phyloP scores from a whole-genome alignment of 2,329 filamentous ascomycete species.

The Colletotrichum lentis region DNA sequence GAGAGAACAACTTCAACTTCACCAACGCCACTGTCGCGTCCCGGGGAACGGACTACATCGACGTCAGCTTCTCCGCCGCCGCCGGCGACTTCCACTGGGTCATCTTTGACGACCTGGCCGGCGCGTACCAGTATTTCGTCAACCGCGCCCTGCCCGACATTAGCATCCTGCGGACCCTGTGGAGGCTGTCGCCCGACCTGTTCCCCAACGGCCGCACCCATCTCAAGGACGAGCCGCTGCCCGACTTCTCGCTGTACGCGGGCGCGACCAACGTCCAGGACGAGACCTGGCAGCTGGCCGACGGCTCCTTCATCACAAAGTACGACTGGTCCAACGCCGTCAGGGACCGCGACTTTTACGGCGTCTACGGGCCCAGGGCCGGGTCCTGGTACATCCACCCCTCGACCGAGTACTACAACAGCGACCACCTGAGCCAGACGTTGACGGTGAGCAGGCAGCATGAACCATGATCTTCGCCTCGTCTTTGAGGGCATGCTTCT shows the following conservation, averaged over 20 bases:
- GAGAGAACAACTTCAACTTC: constrained; percentile 31
- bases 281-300: constrained; percentile 35
- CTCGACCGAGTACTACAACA: constrained; percentile 33
- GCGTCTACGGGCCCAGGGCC: constrained; percentile 28
- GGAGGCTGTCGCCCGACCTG: constrained; percentile 32
- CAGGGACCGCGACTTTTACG: constrained; percentile 37
- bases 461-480: too few relatives aligned
- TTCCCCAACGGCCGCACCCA: constrained; percentile 36
- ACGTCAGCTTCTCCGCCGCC: constrained; percentile 34
- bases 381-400: constrained; percentile 37
- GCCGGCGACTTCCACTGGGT: constrained; percentile 37
- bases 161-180: constrained; percentile 34
- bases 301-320: constrained; percentile 35
- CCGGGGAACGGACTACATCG: constrained; percentile 30
- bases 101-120: constrained; percentile 34
- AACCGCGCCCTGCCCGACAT: constrained; percentile 36
- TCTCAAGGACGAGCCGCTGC: constrained; percentile 33
- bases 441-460: constrained; percentile 25
- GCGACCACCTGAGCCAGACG: constrained; percentile 35
- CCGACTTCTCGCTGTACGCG: constrained; percentile 35
- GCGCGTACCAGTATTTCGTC: constrained; percentile 38
- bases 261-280: constrained; percentile 36
- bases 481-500: not conserved
- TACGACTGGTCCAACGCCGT: constrained; percentile 38
- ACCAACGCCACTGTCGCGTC: constrained; percentile 33